Evolutionary conservation across 2,329 filamentous ascomycete genomes (phyloP).

Genomic region (Cladophialophora bantiana): DNA sequence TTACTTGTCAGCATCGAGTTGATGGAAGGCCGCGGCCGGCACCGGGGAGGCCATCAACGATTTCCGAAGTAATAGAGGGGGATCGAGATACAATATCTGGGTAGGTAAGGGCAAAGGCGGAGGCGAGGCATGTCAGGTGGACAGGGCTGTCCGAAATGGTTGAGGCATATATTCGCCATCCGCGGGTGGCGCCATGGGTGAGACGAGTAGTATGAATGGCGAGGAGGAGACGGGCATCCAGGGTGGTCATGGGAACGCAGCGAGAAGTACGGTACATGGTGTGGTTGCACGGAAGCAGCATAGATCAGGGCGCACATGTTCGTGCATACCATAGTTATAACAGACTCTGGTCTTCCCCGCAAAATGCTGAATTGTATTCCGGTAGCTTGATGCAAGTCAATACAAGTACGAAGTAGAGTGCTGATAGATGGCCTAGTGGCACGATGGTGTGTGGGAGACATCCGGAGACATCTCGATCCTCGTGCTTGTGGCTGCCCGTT

Average conservation of each 20-base stretch:
- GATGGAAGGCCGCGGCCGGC: neutral
- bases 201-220: neutral
- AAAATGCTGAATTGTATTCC: constrained; percentile 13
- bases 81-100: constrained; percentile 1
- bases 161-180: neutral
- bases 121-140: constrained; percentile 11
- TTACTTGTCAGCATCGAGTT: neutral
- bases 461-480: too few species aligned
- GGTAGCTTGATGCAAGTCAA: constrained; percentile 21
- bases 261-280: constrained; percentile 3
- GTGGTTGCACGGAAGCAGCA: neutral
- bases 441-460: neutral
- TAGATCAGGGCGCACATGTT: constrained; percentile 5
- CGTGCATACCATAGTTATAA: too few species aligned
- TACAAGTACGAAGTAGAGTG: neutral
- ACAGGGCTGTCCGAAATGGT: neutral
- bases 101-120: neutral
- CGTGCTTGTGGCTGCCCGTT: too few species aligned
- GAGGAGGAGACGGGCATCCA: neutral
- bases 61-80: neutral
- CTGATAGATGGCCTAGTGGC: neutral
- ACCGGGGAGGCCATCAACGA: neutral
- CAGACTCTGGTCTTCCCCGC: constrained; percentile 12
- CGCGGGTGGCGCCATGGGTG: constrained; percentile 1
- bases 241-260: neutral